Conservation (phyloP, 2,329 filamentous ascomycete genomes). For the Penicillium fuscoglaucum region DNA sequence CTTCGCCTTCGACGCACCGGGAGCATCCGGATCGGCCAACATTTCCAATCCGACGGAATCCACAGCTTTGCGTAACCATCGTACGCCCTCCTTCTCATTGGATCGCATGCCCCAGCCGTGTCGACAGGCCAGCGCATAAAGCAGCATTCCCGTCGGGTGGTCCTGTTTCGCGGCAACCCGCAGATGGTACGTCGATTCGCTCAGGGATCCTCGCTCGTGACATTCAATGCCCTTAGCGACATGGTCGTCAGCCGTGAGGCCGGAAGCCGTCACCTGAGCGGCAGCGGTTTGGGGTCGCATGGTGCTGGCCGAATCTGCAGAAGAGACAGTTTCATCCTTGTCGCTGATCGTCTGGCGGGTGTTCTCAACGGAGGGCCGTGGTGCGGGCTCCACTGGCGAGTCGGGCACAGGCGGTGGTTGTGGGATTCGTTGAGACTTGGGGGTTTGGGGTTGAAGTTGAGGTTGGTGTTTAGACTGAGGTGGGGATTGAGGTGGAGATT, state of each 20-base stretch:
- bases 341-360: conserved; percentile 23
- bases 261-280: conserved; percentile 29
- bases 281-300: conserved; percentile 41
- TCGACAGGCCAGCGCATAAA: conserved; percentile 90
- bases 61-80: conserved; percentile 89
- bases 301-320: conserved; percentile 67
- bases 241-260: conserved; percentile 70
- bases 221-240: conserved; percentile 85
- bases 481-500: neutral
- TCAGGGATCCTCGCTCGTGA: conserved; percentile 82
- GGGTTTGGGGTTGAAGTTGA: conserved; percentile 2
- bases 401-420: conserved; percentile 8
- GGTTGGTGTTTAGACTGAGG: neutral
- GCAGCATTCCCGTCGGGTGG: conserved; percentile 88
- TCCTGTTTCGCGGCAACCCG: conserved; percentile 83
- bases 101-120: conserved; percentile 98
- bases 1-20: conserved; percentile 57
- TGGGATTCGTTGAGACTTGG: conserved; percentile 10
- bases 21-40: conserved; percentile 66
- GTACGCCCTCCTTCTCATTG: conserved; percentile 84
- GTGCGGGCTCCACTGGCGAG: conserved; percentile 5
- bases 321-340: conserved; percentile 52
- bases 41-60: conserved; percentile 80
- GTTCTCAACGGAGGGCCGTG: conserved; percentile 18
- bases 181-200: conserved; percentile 94